Evolutionary conservation across 2,329 filamentous ascomycete genomes (phyloP), one percentile per base, ranked within the genome.

Genomic region (Sphaerulina vaccinii): DNA sequence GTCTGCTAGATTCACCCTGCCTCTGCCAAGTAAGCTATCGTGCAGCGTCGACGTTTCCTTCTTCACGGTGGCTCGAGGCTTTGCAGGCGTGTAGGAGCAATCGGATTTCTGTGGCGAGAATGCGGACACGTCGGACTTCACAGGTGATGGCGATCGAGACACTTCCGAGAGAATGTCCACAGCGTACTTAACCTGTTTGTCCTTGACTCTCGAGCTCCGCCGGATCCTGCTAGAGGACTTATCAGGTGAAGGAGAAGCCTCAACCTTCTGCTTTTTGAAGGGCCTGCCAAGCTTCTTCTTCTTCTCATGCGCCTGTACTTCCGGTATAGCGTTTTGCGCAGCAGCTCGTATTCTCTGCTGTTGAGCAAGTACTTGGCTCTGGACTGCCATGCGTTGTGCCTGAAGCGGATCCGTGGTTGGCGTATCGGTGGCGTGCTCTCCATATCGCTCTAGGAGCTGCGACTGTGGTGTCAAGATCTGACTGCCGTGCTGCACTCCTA

Each of bases 171-270:
- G 18, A 21, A 40, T 15, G 11, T 49, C 48, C 41, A 59, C 59
- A 3, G 45, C 49, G 32, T 61, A 61, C 37, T 55, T 56, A 32
- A 61, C 33, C 40, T 54, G 43, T 38, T 58, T 61, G 27, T 39
- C 49, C 10, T 44, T 51, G 3, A 48, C 51, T 11, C 59, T 51
- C 10, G 54, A 43, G 38, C 59, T 61, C 2, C 59, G 49, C 5
- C 58, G 55, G 5, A 58, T 49, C 33, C 45, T 32, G 19, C 39
- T 29, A 11, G 37, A 29, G 3, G 51, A 42, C 29, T 52, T 43
- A 27, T 23, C 38, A 10, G 48, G 48, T 9, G 48, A 43, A 16
- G 16, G 27, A 5, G 37, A 23, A 15, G 23, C 22, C 27, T 55
- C 46, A 11, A 43, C 21, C 16, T 45, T 38, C 11, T 45, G 42